These are phyloP conservation scores for Diddensiella santjacobensis DNA, from an alignment of 805 yeast species.

Conservation along the genomic window DNA sequence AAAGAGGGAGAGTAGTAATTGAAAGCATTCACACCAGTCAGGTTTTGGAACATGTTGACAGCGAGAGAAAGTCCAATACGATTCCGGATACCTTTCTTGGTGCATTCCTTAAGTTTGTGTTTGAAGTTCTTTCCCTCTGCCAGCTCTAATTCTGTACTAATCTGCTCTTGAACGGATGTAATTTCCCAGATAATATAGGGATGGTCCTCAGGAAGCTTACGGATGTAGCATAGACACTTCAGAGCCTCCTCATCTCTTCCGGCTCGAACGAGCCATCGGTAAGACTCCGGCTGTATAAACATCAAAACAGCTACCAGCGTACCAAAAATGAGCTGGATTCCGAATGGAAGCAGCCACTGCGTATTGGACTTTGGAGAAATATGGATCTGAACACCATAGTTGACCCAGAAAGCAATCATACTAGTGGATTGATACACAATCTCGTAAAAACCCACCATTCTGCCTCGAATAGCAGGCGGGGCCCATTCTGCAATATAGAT, in stretches of 20 bases:
- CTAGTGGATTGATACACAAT: conserved; percentile 14
- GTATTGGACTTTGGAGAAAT: conserved; percentile 11
- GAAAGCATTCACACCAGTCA: conserved; percentile 14
- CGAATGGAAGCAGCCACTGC: conserved; percentile 23
- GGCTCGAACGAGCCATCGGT: conserved; percentile 68
- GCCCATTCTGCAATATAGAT: conserved; percentile 46
- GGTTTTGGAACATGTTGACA: conserved; percentile 15
- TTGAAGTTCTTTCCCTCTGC: conserved; percentile 10
- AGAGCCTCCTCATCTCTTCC: conserved; percentile 61
- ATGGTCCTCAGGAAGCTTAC: conserved; percentile 13
- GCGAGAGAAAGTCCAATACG: conserved; percentile 14
- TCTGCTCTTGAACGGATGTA: conserved; percentile 14
- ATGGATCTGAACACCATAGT: conserved; percentile 14
- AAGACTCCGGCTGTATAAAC: conserved; percentile 71
- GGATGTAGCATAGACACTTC: conserved; percentile 9
- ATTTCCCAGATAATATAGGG: conserved; percentile 15
- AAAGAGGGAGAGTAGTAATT: conserved; percentile 52
- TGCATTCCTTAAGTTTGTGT: conserved; percentile 12
- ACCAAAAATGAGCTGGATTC: conserved; percentile 21
- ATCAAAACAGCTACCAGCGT: conserved; percentile 39
- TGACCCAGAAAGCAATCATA: conserved; percentile 17
- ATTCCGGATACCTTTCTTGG: conserved; percentile 14
- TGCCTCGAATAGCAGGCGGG: conserved; percentile 31
- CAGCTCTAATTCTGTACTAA: conserved; percentile 10
- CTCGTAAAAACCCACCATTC: conserved; percentile 18